phyloP scores from a whole-genome alignment of 108 stramenopile genomes.

The Skeletonema menzelii region DNA sequence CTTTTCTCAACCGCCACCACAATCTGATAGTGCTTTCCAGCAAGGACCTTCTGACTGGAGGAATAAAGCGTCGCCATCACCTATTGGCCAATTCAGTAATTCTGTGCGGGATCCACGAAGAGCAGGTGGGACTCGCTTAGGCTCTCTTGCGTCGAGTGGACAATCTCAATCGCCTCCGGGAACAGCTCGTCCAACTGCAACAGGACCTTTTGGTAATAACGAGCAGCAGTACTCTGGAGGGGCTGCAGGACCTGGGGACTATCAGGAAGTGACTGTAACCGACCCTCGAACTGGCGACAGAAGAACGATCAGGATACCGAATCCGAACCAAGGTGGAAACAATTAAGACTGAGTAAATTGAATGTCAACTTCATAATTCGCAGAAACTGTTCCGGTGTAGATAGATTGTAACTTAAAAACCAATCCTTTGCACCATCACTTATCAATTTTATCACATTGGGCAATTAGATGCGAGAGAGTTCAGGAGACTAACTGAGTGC shows the following conservation, averaged over 20 bases:
- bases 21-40: background rate
- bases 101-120: background rate
- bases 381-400: background rate
- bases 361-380: background rate
- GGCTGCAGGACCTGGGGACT: background rate
- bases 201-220: background rate
- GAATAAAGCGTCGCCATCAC: conserved; percentile 1
- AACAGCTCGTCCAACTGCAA: background rate
- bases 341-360: background rate
- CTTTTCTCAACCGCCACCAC: background rate
- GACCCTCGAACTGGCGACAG: background rate
- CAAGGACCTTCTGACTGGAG: background rate
- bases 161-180: background rate
- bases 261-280: background rate
- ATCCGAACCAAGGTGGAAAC: background rate
- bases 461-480: too few species aligned
- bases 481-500: too few species aligned
- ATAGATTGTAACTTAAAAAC: too few species aligned
- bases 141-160: background rate
- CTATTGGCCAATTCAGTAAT: conserved; percentile 2
- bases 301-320: conserved; percentile 1
- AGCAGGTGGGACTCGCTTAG: background rate
- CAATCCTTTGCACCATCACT: too few species aligned
- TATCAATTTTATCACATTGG: too few species aligned
- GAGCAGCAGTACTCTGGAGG: background rate